A percentile compares a stretch with the other conserved stretches of the same genome.
phyloP scores from a whole-genome alignment of 768 basidiomycete species.

The Lactarius tabidus region DNA sequence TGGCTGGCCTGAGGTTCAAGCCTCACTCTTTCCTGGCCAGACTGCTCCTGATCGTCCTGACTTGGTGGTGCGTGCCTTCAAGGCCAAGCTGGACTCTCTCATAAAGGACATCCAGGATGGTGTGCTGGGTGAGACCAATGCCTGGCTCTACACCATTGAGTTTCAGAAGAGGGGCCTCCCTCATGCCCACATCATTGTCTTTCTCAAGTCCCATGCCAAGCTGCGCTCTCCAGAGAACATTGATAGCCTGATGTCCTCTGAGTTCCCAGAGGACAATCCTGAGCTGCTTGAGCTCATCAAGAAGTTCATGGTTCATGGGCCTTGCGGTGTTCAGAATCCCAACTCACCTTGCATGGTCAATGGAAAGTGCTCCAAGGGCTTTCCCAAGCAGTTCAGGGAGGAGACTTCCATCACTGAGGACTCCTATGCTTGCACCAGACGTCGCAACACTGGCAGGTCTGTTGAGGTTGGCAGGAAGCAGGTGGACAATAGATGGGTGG shows the following conservation, averaged over 20 bases:
- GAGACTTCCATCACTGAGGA: slow-evolving; percentile 37
- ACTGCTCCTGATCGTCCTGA: slow-evolving; percentile 43
- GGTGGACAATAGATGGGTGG: slow-evolving; percentile 41
- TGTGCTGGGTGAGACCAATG: slow-evolving; percentile 41
- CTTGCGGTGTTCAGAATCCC: slow-evolving; percentile 38
- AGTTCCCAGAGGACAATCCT: slow-evolving; percentile 36
- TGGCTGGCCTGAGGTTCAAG: slow-evolving; percentile 36
- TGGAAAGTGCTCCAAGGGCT: too few species aligned
- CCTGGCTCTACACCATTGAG: slow-evolving; percentile 49
- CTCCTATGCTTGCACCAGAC: slow-evolving; percentile 40
- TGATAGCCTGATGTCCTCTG: slow-evolving; percentile 39
- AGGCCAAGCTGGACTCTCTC: too few species aligned
- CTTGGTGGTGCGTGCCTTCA: too few species aligned
- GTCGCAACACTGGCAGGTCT: slow-evolving; percentile 36
- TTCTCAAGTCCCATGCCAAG: slow-evolving; percentile 36
- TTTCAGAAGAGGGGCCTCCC: slow-evolving; percentile 55
- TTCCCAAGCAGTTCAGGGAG: slow-evolving; percentile 30
- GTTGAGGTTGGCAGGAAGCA: slow-evolving; percentile 28
- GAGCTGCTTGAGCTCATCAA: slow-evolving; percentile 41
- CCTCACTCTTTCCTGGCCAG: slow-evolving; percentile 26
- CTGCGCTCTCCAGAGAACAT: slow-evolving; percentile 37
- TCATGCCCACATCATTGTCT: slow-evolving; percentile 51
- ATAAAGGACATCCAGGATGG: slow-evolving; percentile 36
- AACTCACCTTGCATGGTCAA: neutral
- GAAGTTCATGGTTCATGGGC: slow-evolving; percentile 46